phyloP scores from a whole-genome alignment of 257 asterid genomes.

The Verbascum thapsus region DNA sequence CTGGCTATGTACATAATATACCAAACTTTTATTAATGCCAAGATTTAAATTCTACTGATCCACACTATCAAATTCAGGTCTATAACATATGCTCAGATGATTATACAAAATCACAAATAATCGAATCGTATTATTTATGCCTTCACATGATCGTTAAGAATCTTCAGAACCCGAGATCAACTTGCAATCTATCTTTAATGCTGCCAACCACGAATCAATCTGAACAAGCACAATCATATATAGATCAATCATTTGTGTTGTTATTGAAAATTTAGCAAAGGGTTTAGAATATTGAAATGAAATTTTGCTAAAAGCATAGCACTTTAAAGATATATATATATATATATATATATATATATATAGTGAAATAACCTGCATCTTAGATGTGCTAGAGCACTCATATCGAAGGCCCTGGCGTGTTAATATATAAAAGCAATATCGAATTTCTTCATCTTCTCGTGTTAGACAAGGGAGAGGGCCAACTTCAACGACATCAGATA shows the following conservation, averaged over 20 bases:
- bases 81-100: slow-evolving; percentile 21
- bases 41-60: background rate
- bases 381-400: slow-evolving; percentile 82
- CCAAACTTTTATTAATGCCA: background rate
- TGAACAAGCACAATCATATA: slow-evolving; percentile 30
- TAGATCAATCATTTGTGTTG: background rate
- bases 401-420: slow-evolving; percentile 87
- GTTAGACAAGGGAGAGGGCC: slow-evolving; percentile 64
- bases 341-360: no score
- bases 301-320: background rate
- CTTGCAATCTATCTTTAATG: slow-evolving; percentile 53
- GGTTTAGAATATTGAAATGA: background rate
- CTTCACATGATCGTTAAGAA: slow-evolving; percentile 25
- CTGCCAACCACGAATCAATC: slow-evolving; percentile 82
- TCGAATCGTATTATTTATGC: slow-evolving; percentile 26
- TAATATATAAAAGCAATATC: slow-evolving; percentile 74
- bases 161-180: slow-evolving; percentile 37
- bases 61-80: slow-evolving; percentile 5
- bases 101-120: background rate
- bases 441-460: slow-evolving; percentile 66
- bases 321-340: background rate
- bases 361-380: slow-evolving; percentile 62
- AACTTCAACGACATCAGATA: slow-evolving; percentile 79
- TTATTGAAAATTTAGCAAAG: slow-evolving; percentile 1
- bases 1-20: slow-evolving; percentile 29